phyloP scores from a whole-genome alignment of 202 grass and related monocot species.

The Panicum hallii region DNA sequence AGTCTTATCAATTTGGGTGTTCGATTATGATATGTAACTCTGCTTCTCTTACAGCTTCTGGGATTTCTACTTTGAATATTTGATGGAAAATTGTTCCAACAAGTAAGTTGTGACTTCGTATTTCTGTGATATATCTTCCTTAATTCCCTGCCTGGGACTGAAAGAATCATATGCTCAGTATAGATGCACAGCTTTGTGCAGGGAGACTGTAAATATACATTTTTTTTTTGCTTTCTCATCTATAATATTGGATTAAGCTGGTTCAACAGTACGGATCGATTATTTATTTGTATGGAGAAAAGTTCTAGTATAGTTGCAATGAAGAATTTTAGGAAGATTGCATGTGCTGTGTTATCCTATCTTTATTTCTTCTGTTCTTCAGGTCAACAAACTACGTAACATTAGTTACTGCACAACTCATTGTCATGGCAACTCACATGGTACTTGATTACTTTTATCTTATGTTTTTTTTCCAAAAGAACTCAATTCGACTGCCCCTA shows the following conservation, averaged over 20 bases:
- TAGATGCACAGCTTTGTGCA: constrained; percentile 12
- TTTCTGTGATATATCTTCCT: constrained; percentile 29
- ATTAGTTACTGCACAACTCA: constrained; percentile 91
- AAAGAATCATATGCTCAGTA: neutral
- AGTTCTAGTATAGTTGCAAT: constrained; percentile 34
- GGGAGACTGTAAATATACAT: constrained; percentile 5
- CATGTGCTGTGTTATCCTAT: constrained; percentile 34
- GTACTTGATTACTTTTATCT: constrained; percentile 56
- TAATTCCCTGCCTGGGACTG: constrained; percentile 27
- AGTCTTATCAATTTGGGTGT: constrained; percentile 36
- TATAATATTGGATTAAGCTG: constrained; percentile 27
- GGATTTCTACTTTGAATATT: constrained; percentile 99
- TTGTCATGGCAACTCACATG: constrained; percentile 97
- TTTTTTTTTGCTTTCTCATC: constrained; percentile 14
- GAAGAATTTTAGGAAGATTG: constrained; percentile 6
- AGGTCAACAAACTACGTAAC: constrained; percentile 94
- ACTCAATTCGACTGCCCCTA: constrained; percentile 33
- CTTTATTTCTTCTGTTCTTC: constrained; percentile 47
- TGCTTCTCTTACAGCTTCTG: constrained; percentile 84
- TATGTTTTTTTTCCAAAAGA: constrained; percentile 39
- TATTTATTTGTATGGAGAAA: constrained; percentile 30
- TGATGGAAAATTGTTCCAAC: constrained; percentile 91
- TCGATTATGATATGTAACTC: constrained; percentile 15
- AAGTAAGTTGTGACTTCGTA: constrained; percentile 66
- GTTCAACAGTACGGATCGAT: neutral